Base-by-base conservation (phyloP, 75 land plant genomes). In the Picea glauca region DNA sequence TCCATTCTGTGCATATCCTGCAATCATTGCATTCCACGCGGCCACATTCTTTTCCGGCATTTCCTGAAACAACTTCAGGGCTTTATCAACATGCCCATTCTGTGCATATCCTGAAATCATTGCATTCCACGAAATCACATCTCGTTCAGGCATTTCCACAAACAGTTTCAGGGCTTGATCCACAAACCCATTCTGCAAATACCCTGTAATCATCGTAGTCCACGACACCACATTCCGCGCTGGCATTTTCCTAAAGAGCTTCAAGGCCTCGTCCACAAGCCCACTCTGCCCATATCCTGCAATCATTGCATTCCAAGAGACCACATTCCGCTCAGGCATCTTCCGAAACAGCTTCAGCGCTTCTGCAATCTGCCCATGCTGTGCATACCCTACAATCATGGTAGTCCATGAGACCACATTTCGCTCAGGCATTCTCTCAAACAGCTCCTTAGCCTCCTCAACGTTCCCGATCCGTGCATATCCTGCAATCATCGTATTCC, bases 181-280 rank as follows among this genome's bases (percentile, higher is more conserved):
- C n/a, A 66, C 33, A 35, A 2, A 20, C 75, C 81, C 82, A 31
- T 78, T 78, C 64, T 59, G 65, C 31, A 64, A 82, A 76, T 58
- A 78, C 3, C 46, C 81, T 50, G 61, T 56, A 58, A 79, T 79
- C 77, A 79, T 76, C 31, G 81, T 76, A 58, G 78, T 79, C 81
- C 81, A 77, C 3, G 81, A 75, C 54, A 79, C 78, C 32, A 75
- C 60, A 35, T 79, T 76, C 38, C 78, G 58, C 8, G 18, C 60
- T 35, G 78, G 60, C 35, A 79, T 31, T 46, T 74, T 58, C 35
- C 50, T 80, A 35, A 79, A 79, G 78, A 79, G 35, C 11, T 57
- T 65, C 68, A 65, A 31, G 17, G 68, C 68, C 68, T 32, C 38
- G 4, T 65, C 68, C 31, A 65, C 13, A 32, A 9, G 18, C 5